phyloP scores from a whole-genome alignment of 2,329 filamentous ascomycete genomes.

The Cordyceps cicadae region DNA sequence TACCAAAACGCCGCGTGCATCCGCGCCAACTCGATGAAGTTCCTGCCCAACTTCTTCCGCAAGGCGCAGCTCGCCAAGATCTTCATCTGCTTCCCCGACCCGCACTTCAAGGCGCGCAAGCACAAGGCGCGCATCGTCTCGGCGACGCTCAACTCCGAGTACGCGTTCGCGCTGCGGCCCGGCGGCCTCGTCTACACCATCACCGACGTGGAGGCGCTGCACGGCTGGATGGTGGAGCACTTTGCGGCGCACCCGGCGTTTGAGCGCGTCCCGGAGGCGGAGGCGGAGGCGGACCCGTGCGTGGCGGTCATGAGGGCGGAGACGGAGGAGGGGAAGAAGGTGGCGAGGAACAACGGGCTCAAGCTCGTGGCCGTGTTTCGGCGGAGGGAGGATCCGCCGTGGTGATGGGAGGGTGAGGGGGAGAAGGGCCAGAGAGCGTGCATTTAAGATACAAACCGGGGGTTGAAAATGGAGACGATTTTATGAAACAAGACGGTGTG shows the following conservation, averaged over 20 bases:
- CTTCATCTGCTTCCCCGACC: constrained; percentile 97
- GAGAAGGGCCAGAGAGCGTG: too few relatives aligned
- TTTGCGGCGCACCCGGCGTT: constrained; percentile 72
- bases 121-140: constrained; percentile 96
- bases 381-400: constrained; percentile 69
- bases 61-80: constrained; percentile 77
- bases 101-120: constrained; percentile 95
- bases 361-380: constrained; percentile 90
- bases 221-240: constrained; percentile 87
- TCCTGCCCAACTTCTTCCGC: constrained; percentile 93
- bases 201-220: constrained; percentile 91
- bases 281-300: constrained; percentile 61
- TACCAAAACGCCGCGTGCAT: constrained; percentile 88
- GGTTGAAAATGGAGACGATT: not conserved
- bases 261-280: constrained; percentile 61
- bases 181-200: constrained; percentile 92
- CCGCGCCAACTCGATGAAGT: constrained; percentile 97
- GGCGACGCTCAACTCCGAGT: constrained; percentile 80
- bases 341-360: constrained; percentile 76
- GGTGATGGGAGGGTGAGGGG: constrained; percentile 37
- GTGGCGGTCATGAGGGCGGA: constrained; percentile 68
- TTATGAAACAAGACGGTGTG: not conserved
- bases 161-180: constrained; percentile 76
- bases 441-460: not conserved
- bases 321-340: constrained; percentile 97